phyloP scores from a whole-genome alignment of 805 yeast species.

The Dipodascopsis tothii region DNA sequence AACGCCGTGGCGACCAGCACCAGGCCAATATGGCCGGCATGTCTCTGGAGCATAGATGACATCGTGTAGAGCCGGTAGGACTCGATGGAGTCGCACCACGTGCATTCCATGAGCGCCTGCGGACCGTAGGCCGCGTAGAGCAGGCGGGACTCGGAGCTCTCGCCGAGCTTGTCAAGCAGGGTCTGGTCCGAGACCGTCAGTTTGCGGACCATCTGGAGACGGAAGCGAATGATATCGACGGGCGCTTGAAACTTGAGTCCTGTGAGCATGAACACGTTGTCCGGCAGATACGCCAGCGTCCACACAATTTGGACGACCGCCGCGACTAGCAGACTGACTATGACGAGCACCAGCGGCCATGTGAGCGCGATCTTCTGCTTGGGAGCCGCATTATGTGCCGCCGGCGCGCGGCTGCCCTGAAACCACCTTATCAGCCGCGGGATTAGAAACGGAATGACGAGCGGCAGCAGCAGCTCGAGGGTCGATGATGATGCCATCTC shows the following conservation, averaged over 20 bases:
- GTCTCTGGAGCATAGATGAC: background rate
- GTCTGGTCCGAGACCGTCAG: background rate
- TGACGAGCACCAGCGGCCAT: background rate
- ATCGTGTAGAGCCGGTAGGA: background rate
- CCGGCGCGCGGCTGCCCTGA: background rate
- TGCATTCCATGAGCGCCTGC: background rate
- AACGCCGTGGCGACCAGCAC: background rate
- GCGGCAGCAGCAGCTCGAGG: background rate
- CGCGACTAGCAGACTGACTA: too few species aligned
- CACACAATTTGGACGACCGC: background rate
- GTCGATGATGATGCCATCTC: background rate
- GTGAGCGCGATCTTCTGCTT: background rate
- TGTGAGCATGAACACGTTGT: background rate
- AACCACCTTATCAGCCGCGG: background rate
- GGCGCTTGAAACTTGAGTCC: background rate
- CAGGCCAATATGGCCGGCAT: background rate
- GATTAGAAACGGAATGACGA: background rate
- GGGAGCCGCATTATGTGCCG: background rate
- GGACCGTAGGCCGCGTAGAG: background rate
- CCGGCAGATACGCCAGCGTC: background rate
- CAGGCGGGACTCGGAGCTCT: background rate
- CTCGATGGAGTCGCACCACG: background rate
- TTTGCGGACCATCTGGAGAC: background rate
- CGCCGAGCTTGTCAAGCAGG: background rate
- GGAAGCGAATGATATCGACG: background rate